A percentile compares a stretch with the other conserved stretches of the same genome.
These are phyloP conservation scores for Pholiota molesta DNA, from an alignment of 768 basidiomycete species.

Conservation along the genomic window DNA sequence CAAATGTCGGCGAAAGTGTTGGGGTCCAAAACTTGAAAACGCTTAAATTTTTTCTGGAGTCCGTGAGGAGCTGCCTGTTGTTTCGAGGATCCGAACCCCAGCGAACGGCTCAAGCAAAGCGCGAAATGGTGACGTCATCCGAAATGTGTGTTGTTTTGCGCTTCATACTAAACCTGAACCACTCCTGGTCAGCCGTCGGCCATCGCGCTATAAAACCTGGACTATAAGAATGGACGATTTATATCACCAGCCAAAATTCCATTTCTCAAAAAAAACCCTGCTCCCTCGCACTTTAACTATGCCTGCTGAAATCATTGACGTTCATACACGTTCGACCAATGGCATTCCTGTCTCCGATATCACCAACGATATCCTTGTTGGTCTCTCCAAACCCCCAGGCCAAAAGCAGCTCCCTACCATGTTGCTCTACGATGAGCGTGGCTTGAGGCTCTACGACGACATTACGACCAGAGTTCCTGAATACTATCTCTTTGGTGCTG, in stretches of 20 bases:
- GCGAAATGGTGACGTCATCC: conserved; percentile 20
- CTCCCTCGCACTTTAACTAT: conserved; percentile 26
- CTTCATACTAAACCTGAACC: not conserved
- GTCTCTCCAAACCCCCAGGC: conserved; percentile 56
- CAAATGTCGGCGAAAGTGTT: not conserved
- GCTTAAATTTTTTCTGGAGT: not conserved
- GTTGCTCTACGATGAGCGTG: conserved; percentile 85
- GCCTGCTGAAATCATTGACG: conserved; percentile 53
- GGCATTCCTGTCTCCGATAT: conserved; percentile 38
- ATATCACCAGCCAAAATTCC: not conserved
- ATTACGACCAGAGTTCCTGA: conserved; percentile 78
- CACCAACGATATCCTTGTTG: conserved; percentile 49
- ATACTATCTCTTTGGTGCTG: conserved; percentile 91
- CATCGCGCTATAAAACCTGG: conserved; percentile 4
- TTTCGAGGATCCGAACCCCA: conserved; percentile 1
- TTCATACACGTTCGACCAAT: conserved; percentile 41
- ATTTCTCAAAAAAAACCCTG: not conserved
- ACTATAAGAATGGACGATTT: not conserved
- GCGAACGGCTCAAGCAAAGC: conserved; percentile 1
- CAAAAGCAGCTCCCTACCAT: conserved; percentile 76
- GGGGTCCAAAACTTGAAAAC: not conserved
- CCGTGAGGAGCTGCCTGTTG: not conserved
- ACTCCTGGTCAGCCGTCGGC: not conserved
- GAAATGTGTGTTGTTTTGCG: not conserved
- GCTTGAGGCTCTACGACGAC: conserved; percentile 83